Percentiles rank a stretch among this genome's conserved stretches.
Conservation (phyloP, 495 filamentous ascomycete species). For the Rusavskia elegans region DNA sequence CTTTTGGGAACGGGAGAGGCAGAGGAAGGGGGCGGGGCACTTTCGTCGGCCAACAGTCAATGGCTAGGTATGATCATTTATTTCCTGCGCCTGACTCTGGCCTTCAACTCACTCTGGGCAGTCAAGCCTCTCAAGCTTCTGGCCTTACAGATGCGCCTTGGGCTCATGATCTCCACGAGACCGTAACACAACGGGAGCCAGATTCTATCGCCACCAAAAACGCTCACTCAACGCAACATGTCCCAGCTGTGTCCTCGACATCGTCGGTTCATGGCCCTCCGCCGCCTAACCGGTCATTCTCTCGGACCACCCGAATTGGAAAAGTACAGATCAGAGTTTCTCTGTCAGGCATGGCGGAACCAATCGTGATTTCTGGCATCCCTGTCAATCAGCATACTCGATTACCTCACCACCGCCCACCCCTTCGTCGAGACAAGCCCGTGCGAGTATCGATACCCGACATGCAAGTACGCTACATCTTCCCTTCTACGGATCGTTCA, state of each 20-base stretch:
- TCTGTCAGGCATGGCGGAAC: conserved; percentile 54
- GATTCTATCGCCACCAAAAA: conserved; percentile 21
- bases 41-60: conserved; percentile 39
- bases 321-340: conserved; percentile 72
- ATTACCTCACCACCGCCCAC: conserved; percentile 86
- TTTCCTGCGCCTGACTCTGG: not conserved
- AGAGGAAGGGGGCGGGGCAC: conserved; percentile 39
- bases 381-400: conserved; percentile 77
- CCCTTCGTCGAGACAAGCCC: conserved; percentile 88
- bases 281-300: conserved; percentile 51
- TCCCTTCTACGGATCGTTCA: conserved; percentile 72
- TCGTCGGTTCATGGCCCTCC: conserved; percentile 31
- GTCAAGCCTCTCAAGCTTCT: conserved; percentile 28
- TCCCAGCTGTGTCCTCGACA: conserved; percentile 9
- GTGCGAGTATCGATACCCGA: conserved; percentile 85
- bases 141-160: conserved; percentile 59
- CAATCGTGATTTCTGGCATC: conserved; percentile 54
- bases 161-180: conserved; percentile 93
- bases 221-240: conserved; percentile 4
- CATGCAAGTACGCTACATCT: conserved; percentile 67
- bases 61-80: conserved; percentile 34
- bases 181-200: conserved; percentile 38
- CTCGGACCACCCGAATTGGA: conserved; percentile 49
- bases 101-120: conserved; percentile 15
- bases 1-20: conserved; percentile 47